phyloP scores from a whole-genome alignment of 306 rosid species.

The Malus orientalis region DNA sequence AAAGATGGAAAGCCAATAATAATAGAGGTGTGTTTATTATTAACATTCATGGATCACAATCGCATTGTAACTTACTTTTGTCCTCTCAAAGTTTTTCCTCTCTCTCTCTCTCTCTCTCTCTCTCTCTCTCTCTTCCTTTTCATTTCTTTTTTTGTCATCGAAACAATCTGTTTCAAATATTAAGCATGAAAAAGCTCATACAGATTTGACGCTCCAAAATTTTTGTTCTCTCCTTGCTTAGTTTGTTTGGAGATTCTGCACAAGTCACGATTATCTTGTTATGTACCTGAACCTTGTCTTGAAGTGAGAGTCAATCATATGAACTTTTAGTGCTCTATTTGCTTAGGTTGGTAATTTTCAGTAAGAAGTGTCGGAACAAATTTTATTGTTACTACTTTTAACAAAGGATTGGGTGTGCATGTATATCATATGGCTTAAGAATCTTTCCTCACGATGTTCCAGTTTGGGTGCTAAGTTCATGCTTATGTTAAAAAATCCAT shows the following conservation, averaged over 20 bases:
- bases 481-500: background rate
- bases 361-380: background rate
- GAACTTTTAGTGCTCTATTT: background rate
- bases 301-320: background rate
- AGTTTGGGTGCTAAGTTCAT: background rate
- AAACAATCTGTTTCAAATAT: background rate
- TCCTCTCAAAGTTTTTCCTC: background rate
- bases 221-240: background rate
- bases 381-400: background rate
- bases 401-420: background rate
- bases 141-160: background rate
- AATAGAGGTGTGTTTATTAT: constrained; percentile 57
- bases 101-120: too few relatives aligned
- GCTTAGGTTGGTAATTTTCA: background rate
- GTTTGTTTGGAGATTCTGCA: background rate
- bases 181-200: background rate
- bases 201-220: background rate
- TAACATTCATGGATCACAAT: background rate
- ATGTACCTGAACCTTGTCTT: background rate
- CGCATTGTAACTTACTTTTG: background rate
- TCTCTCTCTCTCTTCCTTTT: background rate
- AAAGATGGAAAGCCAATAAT: constrained; percentile 98
- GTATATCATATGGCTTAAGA: background rate
- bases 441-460: background rate
- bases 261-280: background rate